Evolutionary conservation across 345 rosid genomes (phyloP), one percentile per base, ranked within the genome.

Genomic region (Conringia planisiliqua): DNA sequence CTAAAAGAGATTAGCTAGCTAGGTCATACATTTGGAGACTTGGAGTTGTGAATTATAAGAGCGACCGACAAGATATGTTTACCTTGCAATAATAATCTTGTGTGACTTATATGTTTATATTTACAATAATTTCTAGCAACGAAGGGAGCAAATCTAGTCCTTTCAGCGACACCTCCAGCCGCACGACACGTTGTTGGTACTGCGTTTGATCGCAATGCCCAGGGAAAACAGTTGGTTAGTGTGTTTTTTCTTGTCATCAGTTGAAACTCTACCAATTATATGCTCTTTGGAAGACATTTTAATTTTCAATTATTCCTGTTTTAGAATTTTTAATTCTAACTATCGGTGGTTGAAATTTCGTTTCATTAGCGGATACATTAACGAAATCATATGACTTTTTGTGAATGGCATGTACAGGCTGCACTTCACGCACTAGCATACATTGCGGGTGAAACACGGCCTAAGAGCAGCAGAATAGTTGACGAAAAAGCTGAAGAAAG

Each of bases 141-240:
- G 33, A 83, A 74, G 70, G 98, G 98, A 75, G 97, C 97, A n/a
- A 79, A 39, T 47, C 78, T 87, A 40, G 82, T 88, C 43, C 87
- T 94, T 56, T 73, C 84, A 26, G 57, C 76, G 78, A 76, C 86
- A 77, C 88, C 87, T 55, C 85, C 89, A 62, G 80, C 86, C 74
- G 97, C 88, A 60, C 86, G 96, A 82, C 88, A 85, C 74, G 82
- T 94, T 51, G 76, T 85, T 66, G 70, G 74, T 76, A 82, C 83
- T 57, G 97, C 97, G n/a, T 94, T 94, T 78, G 85, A 91, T 78
- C 82, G 83, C 76, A 93, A 90, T 38, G 88, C 81, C 51, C 86
- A 47, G 24, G 88, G 98, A 13, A 87, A 74, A 78, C 98, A 91
- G 79, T 83, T 94, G 96, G 98, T 94, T 61, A 84, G 93, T 79